Percentiles rank a stretch among this genome's conserved stretches.
Evolutionary conservation across 1,284 basidiomycete species (phyloP).

Genomic region (Rugiboletus extremiorientalis): DNA sequence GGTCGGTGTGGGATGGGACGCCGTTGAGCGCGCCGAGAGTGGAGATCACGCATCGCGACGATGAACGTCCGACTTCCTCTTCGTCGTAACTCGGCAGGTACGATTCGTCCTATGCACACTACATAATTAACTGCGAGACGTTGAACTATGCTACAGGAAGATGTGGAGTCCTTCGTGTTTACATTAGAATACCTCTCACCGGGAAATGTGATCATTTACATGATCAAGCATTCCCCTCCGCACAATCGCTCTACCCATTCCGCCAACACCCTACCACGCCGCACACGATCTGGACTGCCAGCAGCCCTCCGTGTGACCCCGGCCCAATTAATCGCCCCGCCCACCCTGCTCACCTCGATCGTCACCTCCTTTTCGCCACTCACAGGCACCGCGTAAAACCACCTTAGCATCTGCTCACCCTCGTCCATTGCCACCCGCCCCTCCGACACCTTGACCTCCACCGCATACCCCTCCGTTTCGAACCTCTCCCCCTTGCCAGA

Average conservation of each 20-base stretch:
- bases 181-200: conserved; percentile 5
- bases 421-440: conserved; percentile 62
- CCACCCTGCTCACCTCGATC: conserved; percentile 63
- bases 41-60: conserved; percentile 26
- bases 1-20: conserved; percentile 47
- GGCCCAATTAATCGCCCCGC: conserved; percentile 55
- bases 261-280: neutral
- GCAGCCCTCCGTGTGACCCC: neutral
- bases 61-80: neutral
- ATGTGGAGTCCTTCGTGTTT: too few relatives aligned
- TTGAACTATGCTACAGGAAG: too few relatives aligned
- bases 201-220: conserved; percentile 18
- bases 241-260: conserved; percentile 20
- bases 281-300: neutral
- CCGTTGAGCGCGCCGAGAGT: conserved; percentile 51
- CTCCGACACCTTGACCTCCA: conserved; percentile 57
- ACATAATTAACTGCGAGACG: conserved; percentile 1
- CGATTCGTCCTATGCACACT: neutral
- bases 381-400: conserved; percentile 80
- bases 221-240: conserved; percentile 24
- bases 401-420: conserved; percentile 72
- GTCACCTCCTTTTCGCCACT: conserved; percentile 53
- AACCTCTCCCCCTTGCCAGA: conserved; percentile 24
- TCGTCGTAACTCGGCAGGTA: conserved; percentile 10
- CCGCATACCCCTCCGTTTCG: conserved; percentile 32